Conservation (phyloP, 2,329 filamentous ascomycete genomes). For the Trichoderma koningii region DNA sequence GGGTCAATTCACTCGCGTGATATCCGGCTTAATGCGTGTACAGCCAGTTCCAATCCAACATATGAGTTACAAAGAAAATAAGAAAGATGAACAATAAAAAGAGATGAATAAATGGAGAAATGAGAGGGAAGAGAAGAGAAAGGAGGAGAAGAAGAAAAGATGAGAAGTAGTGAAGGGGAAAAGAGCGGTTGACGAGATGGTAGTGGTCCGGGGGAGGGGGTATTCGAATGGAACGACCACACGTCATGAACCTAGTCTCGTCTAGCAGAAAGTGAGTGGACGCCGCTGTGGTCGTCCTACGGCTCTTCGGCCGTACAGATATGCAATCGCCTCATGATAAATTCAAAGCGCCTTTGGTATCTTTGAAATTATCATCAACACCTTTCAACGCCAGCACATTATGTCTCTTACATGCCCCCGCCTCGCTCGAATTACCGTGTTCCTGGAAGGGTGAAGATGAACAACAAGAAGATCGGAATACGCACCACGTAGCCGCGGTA, state of each 20-base stretch:
- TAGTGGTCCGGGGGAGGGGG: neutral
- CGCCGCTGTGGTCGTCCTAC: neutral
- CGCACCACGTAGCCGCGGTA: neutral
- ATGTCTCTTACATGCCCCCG: neutral
- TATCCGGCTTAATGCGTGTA: conserved; percentile 15
- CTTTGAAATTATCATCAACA: conserved; percentile 28
- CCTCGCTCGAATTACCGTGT: conserved; percentile 13
- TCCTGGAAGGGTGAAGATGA: neutral
- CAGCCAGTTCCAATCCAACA: neutral
- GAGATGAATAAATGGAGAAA: neutral
- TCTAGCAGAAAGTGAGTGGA: conserved; percentile 18
- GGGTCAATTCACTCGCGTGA: neutral
- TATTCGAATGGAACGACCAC: conserved; percentile 20
- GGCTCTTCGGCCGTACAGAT: conserved; percentile 2
- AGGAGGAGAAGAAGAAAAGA: neutral
- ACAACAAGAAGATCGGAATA: conserved; percentile 1
- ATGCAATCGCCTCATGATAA: conserved; percentile 13
- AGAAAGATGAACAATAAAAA: neutral
- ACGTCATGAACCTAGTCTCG: conserved; percentile 10
- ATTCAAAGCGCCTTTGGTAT: conserved; percentile 25
- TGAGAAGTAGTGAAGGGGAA: neutral
- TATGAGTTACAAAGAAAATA: neutral
- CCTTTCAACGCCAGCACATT: conserved; percentile 27
- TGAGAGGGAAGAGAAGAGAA: neutral
- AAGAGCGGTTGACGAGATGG: neutral